Conservation (phyloP, 2,329 filamentous ascomycete genomes). For the Diaporthe longicolla region DNA sequence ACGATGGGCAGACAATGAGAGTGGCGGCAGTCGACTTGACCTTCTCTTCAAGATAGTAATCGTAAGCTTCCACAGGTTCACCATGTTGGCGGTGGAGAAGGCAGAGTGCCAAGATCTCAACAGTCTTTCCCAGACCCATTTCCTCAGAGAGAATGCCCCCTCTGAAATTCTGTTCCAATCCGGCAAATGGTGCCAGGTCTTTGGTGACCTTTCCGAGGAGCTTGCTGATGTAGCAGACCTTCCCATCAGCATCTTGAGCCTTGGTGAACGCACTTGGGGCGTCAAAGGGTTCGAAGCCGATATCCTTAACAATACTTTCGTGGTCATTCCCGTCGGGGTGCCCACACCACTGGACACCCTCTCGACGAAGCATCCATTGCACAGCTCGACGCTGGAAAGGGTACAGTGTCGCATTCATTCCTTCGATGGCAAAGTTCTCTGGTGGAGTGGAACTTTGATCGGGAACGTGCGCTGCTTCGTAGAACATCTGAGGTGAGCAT, state of each 20-base stretch:
- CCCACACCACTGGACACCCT: constrained; percentile 69
- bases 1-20: constrained; percentile 72
- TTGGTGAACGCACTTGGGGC: constrained; percentile 61
- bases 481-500: constrained; percentile 72
- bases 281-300: constrained; percentile 40
- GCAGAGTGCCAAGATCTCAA: constrained; percentile 82
- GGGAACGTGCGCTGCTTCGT: constrained; percentile 77
- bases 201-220: constrained; percentile 72
- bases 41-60: constrained; percentile 57
- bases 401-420: constrained; percentile 69
- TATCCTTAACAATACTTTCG: constrained; percentile 48
- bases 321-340: constrained; percentile 36
- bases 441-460: constrained; percentile 56
- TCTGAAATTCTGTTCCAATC: constrained; percentile 57
- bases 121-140: constrained; percentile 87
- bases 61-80: constrained; percentile 44
- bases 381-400: constrained; percentile 81
- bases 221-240: constrained; percentile 62
- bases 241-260: constrained; percentile 61
- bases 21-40: constrained; percentile 69
- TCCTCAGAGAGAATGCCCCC: constrained; percentile 83
- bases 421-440: constrained; percentile 57
- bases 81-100: constrained; percentile 68
- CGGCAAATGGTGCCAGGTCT: constrained; percentile 61
- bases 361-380: constrained; percentile 77